These are phyloP conservation scores for Aspergillus haitiensis DNA, from an alignment of 495 filamentous ascomycete genomes.

Conservation along the genomic window DNA sequence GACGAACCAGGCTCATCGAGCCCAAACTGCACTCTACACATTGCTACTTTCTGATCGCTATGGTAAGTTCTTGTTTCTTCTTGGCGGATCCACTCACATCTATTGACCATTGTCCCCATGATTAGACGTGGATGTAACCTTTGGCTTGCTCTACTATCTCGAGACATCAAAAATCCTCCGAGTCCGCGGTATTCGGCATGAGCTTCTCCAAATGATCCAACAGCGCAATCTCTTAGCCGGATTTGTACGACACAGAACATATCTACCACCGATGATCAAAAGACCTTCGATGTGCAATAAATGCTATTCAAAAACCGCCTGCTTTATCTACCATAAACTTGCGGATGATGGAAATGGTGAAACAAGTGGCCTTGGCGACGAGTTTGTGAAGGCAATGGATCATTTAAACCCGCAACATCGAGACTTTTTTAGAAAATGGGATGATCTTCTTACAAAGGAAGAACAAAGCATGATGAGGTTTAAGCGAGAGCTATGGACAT, in stretches of 20 bases:
- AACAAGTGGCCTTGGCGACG: slow-evolving; percentile 69
- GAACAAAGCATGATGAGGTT: slow-evolving; percentile 83
- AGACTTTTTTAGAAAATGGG: slow-evolving; percentile 92
- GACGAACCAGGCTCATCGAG: slow-evolving; percentile 72
- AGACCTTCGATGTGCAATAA: slow-evolving; percentile 71
- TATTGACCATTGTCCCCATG: slow-evolving; percentile 12
- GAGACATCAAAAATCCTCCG: slow-evolving; percentile 82
- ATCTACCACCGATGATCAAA: slow-evolving; percentile 83
- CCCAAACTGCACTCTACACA: slow-evolving; percentile 93
- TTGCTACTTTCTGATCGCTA: slow-evolving; percentile 91
- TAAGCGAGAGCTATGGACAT: slow-evolving; percentile 89
- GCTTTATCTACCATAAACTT: slow-evolving; percentile 94
- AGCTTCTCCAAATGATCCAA: slow-evolving; percentile 93
- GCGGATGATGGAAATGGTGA: slow-evolving; percentile 79
- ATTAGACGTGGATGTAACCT: slow-evolving; percentile 78
- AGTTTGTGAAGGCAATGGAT: slow-evolving; percentile 72
- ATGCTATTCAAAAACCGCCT: slow-evolving; percentile 85
- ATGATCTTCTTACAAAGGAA: slow-evolving; percentile 87
- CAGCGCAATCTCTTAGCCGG: slow-evolving; percentile 87
- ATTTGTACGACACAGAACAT: slow-evolving; percentile 74
- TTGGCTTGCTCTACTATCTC: slow-evolving; percentile 91
- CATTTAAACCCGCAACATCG: slow-evolving; percentile 71
- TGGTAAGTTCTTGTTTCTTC: slow-evolving; percentile 43
- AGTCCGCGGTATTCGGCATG: slow-evolving; percentile 78
- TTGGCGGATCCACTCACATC: neutral